phyloP scores from a whole-genome alignment of 2,329 filamentous ascomycete species.

The Pestalotiopsis sp. region DNA sequence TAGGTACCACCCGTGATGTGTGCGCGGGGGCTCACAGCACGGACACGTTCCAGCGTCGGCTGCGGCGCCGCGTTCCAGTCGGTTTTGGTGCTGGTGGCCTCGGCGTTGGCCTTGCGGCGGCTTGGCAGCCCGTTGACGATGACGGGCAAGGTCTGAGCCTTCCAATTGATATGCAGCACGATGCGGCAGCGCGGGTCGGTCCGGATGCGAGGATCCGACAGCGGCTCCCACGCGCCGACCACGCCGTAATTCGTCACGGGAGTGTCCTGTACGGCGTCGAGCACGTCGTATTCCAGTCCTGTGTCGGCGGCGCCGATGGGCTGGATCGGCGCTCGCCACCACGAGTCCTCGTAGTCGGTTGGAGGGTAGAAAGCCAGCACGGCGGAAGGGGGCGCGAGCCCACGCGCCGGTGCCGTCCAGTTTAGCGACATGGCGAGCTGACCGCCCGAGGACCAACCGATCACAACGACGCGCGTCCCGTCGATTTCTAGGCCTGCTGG shows the following conservation, averaged over 20 bases:
- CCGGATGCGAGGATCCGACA: slow-evolving; percentile 15
- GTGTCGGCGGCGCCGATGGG: slow-evolving; percentile 19
- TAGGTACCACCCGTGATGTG: slow-evolving; percentile 28
- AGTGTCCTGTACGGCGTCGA: slow-evolving; percentile 28
- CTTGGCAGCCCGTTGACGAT: slow-evolving; percentile 28
- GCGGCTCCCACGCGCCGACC: slow-evolving; percentile 17
- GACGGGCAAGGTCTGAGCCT: slow-evolving; percentile 27
- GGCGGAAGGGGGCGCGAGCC: slow-evolving; percentile 40
- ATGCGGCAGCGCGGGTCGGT: slow-evolving; percentile 29
- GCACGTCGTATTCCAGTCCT: slow-evolving; percentile 28
- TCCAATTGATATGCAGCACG: slow-evolving; percentile 34
- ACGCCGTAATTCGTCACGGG: slow-evolving; percentile 26
- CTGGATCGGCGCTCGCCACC: slow-evolving; percentile 19
- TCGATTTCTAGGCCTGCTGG: slow-evolving; percentile 25
- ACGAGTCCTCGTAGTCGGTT: slow-evolving; percentile 23
- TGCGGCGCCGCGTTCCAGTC: slow-evolving; percentile 19
- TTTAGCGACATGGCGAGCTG: slow-evolving; percentile 46
- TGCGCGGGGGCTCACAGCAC: slow-evolving; percentile 25
- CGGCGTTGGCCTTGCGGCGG: slow-evolving; percentile 11
- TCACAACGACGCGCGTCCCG: slow-evolving; percentile 35
- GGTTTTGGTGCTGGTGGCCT: slow-evolving; percentile 5
- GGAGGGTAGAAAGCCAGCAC: slow-evolving; percentile 49
- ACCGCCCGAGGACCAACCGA: slow-evolving; percentile 55
- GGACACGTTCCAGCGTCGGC: slow-evolving; percentile 18
- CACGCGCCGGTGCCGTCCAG: slow-evolving; percentile 35